phyloP scores from a whole-genome alignment of 352 stramenopile genomes.

The Peronosclerospora sorghi region DNA sequence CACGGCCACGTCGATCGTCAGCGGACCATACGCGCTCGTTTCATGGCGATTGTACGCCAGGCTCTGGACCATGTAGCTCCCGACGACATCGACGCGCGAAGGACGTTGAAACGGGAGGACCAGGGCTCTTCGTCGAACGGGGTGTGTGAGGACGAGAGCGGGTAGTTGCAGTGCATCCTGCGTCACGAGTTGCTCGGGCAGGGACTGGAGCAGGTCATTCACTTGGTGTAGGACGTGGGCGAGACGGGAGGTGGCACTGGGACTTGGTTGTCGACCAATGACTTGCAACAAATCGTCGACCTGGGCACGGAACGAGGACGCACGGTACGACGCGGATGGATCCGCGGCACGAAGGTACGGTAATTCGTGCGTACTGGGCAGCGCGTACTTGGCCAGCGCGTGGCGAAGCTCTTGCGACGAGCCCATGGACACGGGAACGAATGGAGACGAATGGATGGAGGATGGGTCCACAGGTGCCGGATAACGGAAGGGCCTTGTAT shows the following conservation, averaged over 20 bases:
- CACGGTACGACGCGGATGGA: constrained; percentile 56
- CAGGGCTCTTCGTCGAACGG: constrained; percentile 78
- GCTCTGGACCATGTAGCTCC: constrained; percentile 81
- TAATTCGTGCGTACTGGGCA: constrained; percentile 80
- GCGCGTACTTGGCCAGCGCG: constrained; percentile 79
- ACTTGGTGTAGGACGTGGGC: constrained; percentile 73
- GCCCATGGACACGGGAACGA: too few relatives aligned
- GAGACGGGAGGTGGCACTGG: constrained; percentile 33
- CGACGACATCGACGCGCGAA: constrained; percentile 67
- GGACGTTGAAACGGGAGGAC: constrained; percentile 75
- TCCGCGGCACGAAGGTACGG: constrained; percentile 68
- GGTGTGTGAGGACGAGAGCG: constrained; percentile 51
- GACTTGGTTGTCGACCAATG: constrained; percentile 42
- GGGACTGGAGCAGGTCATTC: constrained; percentile 58
- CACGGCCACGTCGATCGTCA: constrained; percentile 73
- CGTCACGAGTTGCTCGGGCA: constrained; percentile 65
- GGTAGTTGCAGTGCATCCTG: constrained; percentile 48
- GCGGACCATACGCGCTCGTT: constrained; percentile 31
- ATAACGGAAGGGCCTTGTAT: too few relatives aligned
- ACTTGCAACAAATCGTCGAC: constrained; percentile 76
- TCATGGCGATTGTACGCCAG: constrained; percentile 57
- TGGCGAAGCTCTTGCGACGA: constrained; percentile 40
- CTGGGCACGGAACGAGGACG: constrained; percentile 81
- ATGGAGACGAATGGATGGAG: too few relatives aligned
- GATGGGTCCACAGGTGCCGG: too few relatives aligned